These are phyloP conservation scores for Leptographium procerum DNA, from an alignment of 2,329 filamentous ascomycete genomes.

Conservation along the genomic window DNA sequence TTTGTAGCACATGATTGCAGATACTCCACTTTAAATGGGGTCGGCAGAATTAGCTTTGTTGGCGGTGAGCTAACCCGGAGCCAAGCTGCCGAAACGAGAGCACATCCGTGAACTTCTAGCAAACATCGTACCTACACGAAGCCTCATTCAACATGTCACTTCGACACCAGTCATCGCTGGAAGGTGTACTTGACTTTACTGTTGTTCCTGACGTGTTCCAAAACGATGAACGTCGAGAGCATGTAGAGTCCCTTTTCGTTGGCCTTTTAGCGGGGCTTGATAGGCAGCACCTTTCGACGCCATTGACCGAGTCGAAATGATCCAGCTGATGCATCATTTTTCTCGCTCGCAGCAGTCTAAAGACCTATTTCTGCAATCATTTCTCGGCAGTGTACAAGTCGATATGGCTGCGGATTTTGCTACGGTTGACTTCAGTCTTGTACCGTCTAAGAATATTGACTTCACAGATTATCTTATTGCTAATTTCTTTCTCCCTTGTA, in stretches of 20 bases:
- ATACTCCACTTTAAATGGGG: no score
- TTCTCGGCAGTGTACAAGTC: not conserved
- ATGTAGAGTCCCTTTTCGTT: not conserved
- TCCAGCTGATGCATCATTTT: not conserved
- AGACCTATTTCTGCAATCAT: not conserved
- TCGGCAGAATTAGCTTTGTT: no score
- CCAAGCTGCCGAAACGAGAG: no score
- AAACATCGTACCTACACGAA: no score
- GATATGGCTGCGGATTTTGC: not conserved
- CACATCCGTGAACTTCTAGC: no score
- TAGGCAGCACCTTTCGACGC: not conserved
- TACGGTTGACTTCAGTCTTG: not conserved
- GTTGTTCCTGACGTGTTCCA: not conserved
- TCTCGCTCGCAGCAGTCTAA: not conserved
- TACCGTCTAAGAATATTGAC: not conserved
- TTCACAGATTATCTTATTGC: not conserved
- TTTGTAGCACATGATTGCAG: no score
- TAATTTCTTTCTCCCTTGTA: not conserved
- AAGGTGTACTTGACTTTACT: not conserved
- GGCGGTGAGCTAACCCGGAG: no score
- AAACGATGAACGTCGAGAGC: not conserved
- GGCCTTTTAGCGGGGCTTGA: not conserved
- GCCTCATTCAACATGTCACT: no score
- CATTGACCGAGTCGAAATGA: not conserved
- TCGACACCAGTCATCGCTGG: no score